Base-by-base conservation (phyloP, 75 land plant genomes). In the Selaginella tamariscina region DNA sequence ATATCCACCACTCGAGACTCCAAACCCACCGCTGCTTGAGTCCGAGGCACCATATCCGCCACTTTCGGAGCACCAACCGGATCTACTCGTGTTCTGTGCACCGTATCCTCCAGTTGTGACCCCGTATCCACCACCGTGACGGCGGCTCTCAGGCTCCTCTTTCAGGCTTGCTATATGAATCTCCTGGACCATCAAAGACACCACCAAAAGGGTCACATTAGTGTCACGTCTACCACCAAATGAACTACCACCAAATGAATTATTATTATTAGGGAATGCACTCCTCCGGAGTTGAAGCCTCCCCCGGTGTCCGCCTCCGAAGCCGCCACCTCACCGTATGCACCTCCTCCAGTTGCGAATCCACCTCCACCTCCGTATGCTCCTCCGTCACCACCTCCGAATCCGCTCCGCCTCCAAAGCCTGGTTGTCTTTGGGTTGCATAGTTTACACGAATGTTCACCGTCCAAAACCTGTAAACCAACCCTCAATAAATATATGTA, bases 371-470 rank as follows among this genome's bases (percentile, higher is more conserved):
- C 13, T 1, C 68, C 70, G 20, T 29, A 49, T 1, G 71, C 73
- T 21, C 76, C 23, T 9, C 26, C 23, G 64, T 32, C 55, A 9
- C 69, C 71, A 55, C 73, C 75, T 33, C 73, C 67, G 0, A n/a
- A n/a, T 66, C 70, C 28, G 55, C 68, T 2, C 73, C 78, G 44
- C 81, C 81, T 0, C 63, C 20, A 8, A 5, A 5, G 20, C 70
- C 70, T 5, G 67, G 65, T 9, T 49, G 13, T 24, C 79, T 33
- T n/a, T 79, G 78, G 23, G 76, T 68, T 23, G 82, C 82, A 76
- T 80, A 80, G 66, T 73, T 76, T n/a, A 76, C 78, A 28, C 68
- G 72, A 0, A 80, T 69, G 21, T 59, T 33, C 72, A n/a, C 82
- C 82, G 55, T 39, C 49, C 49, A 39, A 39, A 15, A 39, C 49